Base-by-base conservation (phyloP, 2,329 filamentous ascomycete genomes). In the Neofusicoccum ribis region DNA sequence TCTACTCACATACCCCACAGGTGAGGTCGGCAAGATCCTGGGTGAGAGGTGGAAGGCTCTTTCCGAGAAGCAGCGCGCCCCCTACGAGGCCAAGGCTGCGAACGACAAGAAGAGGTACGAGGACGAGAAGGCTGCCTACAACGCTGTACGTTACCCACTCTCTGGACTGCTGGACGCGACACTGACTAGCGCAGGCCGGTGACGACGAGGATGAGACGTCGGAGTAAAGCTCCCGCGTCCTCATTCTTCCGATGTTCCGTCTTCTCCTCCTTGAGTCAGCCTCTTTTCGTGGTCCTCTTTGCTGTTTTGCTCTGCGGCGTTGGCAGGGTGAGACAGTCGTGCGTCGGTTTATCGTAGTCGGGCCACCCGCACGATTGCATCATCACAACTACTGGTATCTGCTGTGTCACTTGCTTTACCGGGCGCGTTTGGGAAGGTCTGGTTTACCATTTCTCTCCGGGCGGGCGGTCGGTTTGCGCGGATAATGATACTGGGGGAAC, bases 21-120 rank as follows among this genome's bases (percentile, higher is more conserved):
- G 92, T 76, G 93, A 98, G 82, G 94, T 99, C 75, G 95, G 95
- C 84, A 98, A 98, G 88, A 86, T 95, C 76, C 92, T 99, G 67
- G 95, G 95, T 82, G 93, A 97, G 88, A 91, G 91, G 84, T 99
- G 95, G 95, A 99, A 99, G 92, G 91, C 89, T 67, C 86, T 99
- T 70, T 91, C 87, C 81, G 92, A 97, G 72, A 92, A 95, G 86
- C 92, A 98, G 81, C 93, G 94, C 74, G 83, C 86, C 69, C 95
- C 95, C 11, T 99, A 98, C 76, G 94, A 98, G 83, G 91, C 92
- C 79, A 98, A 98, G 90, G 95, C 95, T 77, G 92, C 91, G 61
- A 85, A 90, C 70, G 95, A 99, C 84, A 99, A 98, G 92, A 97
- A 98, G 90, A 90, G 95, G 68, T 99, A 98, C 79, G 94, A 98